Percentiles rank a stretch among this genome's conserved stretches.
Conservation (phyloP, 495 filamentous ascomycete species). For the Penicillium bovifimosum region DNA sequence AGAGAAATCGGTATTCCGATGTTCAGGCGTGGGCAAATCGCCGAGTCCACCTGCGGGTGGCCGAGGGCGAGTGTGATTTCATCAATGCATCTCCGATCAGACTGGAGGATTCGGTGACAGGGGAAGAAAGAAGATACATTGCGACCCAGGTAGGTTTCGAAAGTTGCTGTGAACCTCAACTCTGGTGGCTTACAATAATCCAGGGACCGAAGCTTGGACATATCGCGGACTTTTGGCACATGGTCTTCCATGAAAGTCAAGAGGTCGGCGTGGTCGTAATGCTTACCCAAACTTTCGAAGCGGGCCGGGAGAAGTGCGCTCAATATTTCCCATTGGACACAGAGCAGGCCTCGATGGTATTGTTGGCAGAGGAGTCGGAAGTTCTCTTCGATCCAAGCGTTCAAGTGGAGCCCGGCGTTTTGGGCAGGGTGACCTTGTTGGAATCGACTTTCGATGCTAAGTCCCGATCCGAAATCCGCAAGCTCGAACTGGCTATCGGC, state of each 20-base stretch:
- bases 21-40: slow-evolving; percentile 83
- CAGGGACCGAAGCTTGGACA: slow-evolving; percentile 73
- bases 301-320: slow-evolving; percentile 79
- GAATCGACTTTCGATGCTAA: slow-evolving; percentile 40
- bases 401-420: slow-evolving; percentile 10
- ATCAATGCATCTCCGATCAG: slow-evolving; percentile 93
- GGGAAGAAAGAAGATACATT: slow-evolving; percentile 54
- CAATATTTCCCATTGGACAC: slow-evolving; percentile 74
- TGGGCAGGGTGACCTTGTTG: slow-evolving; percentile 46
- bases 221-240: slow-evolving; percentile 84
- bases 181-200: slow-evolving; percentile 9
- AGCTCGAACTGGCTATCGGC: slow-evolving; percentile 49
- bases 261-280: slow-evolving; percentile 86
- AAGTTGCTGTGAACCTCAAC: not conserved
- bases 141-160: slow-evolving; percentile 54
- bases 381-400: slow-evolving; percentile 25
- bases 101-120: slow-evolving; percentile 52
- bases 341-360: slow-evolving; percentile 57
- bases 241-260: slow-evolving; percentile 81
- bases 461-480: slow-evolving; percentile 51
- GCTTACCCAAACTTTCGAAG: slow-evolving; percentile 87
- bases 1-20: slow-evolving; percentile 76
- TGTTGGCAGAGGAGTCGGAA: slow-evolving; percentile 45
- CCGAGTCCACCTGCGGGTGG: slow-evolving; percentile 77
- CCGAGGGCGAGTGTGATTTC: slow-evolving; percentile 76